Evolutionary conservation across 2,329 filamentous ascomycete species (phyloP).

Genomic region (Aspergillus chevalieri): DNA sequence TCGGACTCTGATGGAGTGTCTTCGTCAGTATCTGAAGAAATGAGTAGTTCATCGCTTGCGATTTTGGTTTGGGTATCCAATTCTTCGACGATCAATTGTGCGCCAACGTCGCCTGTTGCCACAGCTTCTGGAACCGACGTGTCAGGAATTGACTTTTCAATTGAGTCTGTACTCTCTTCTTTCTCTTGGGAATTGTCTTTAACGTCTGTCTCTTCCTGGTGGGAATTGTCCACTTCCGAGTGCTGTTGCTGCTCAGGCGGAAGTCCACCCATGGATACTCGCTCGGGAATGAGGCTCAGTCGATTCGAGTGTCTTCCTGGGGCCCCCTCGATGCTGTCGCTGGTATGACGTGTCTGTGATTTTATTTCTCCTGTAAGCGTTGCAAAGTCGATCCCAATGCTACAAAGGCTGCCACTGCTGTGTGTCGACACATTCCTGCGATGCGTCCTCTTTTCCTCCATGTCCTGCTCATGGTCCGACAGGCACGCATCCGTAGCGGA

Average conservation of each 20-base stretch:
- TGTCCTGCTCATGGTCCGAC: conserved; percentile 14
- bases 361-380: background rate
- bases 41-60: background rate
- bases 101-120: too few species aligned
- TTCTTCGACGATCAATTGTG: background rate
- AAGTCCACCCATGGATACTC: background rate
- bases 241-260: background rate
- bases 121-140: too few species aligned
- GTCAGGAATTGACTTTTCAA: background rate
- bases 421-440: background rate
- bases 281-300: background rate
- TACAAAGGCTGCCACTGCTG: background rate
- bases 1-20: background rate
- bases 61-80: background rate
- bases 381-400: background rate
- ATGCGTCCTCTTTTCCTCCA: background rate
- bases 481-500: conserved; percentile 22
- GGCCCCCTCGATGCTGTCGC: background rate
- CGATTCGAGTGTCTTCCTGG: background rate
- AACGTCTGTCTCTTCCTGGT: background rate
- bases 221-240: background rate
- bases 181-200: background rate
- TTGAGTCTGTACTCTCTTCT: background rate
- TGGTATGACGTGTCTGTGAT: too few species aligned
- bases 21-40: background rate